Evolutionary conservation across 768 basidiomycete genomes (phyloP).

Genomic region (Amanita fuliginea): DNA sequence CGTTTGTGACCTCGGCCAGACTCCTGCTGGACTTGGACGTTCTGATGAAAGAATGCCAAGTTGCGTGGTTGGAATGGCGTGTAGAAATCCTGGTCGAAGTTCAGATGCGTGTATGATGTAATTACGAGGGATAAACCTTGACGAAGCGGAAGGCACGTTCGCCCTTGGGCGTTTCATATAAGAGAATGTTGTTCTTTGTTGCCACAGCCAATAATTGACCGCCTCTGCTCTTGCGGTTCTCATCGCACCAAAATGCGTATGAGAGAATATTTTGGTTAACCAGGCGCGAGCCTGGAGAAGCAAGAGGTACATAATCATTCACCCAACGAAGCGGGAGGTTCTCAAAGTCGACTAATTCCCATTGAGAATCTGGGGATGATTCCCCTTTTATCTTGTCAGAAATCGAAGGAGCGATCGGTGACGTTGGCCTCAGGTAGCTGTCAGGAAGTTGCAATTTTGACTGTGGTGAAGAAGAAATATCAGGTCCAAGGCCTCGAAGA

Average conservation of each 20-base stretch:
- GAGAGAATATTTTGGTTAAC: conserved; percentile 44
- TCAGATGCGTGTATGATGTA: not conserved
- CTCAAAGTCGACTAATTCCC: conserved; percentile 37
- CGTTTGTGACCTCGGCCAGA: conserved; percentile 31
- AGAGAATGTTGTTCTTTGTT: conserved; percentile 58
- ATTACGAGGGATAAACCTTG: conserved; percentile 35
- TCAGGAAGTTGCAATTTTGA: conserved; percentile 18
- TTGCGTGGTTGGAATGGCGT: conserved; percentile 59
- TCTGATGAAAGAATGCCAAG: conserved; percentile 62
- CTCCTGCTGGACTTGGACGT: conserved; percentile 32
- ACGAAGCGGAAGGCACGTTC: conserved; percentile 77
- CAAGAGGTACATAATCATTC: conserved; percentile 78
- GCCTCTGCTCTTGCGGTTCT: conserved; percentile 31
- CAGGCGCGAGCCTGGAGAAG: conserved; percentile 53
- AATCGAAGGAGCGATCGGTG: conserved; percentile 9
- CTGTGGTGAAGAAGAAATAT: conserved; percentile 21
- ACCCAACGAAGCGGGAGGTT: conserved; percentile 73
- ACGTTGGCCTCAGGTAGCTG: conserved; percentile 7
- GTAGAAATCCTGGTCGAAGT: conserved; percentile 61
- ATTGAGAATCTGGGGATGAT: not conserved
- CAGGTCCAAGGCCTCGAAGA: conserved; percentile 10
- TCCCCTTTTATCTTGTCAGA: conserved; percentile 16
- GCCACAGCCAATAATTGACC: conserved; percentile 61
- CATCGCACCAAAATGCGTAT: conserved; percentile 62
- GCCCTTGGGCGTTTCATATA: conserved; percentile 76